phyloP scores from a whole-genome alignment of 331 rosid species.

The Rhamnella rubrinervis region DNA sequence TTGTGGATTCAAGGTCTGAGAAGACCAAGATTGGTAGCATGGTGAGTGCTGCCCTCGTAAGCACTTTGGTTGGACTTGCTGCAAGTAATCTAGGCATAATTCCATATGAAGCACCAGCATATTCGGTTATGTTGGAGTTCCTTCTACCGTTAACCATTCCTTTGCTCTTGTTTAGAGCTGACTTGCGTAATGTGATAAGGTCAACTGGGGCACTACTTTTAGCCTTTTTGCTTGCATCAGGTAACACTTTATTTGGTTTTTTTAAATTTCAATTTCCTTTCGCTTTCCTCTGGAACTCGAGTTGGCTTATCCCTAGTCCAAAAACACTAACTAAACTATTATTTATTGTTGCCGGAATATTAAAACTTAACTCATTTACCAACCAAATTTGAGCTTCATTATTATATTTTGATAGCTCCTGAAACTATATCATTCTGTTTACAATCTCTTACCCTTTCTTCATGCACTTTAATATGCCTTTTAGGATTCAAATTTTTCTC shows the following conservation, averaged over 20 bases:
- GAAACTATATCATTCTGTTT: too few relatives aligned
- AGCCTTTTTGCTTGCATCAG: constrained; percentile 60
- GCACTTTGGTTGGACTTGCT: constrained; percentile 62
- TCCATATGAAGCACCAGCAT: constrained; percentile 48
- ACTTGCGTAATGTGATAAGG: constrained; percentile 42
- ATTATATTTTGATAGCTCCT: too few relatives aligned
- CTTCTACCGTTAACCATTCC: constrained; percentile 62
- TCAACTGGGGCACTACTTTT: constrained; percentile 56
- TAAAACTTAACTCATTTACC: too few relatives aligned
- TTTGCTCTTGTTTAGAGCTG: constrained; percentile 59
- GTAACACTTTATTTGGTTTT: constrained; percentile 26
- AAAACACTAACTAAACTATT: too few relatives aligned
- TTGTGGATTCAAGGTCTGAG: constrained; percentile 53
- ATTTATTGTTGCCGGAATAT: too few relatives aligned
- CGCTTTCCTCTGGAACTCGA: not conserved
- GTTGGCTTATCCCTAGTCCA: not conserved
- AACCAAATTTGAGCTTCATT: too few relatives aligned
- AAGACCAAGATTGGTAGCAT: constrained; percentile 63
- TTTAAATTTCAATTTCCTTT: not conserved
- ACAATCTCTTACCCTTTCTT: too few relatives aligned
- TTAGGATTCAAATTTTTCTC: too few relatives aligned
- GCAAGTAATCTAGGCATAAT: constrained; percentile 59
- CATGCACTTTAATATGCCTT: too few relatives aligned
- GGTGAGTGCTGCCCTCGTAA: constrained; percentile 55
- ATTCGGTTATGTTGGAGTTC: constrained; percentile 50